These are phyloP conservation scores for Stellera chamaejasme DNA, from an alignment of 345 rosid species.

Conservation along the genomic window DNA sequence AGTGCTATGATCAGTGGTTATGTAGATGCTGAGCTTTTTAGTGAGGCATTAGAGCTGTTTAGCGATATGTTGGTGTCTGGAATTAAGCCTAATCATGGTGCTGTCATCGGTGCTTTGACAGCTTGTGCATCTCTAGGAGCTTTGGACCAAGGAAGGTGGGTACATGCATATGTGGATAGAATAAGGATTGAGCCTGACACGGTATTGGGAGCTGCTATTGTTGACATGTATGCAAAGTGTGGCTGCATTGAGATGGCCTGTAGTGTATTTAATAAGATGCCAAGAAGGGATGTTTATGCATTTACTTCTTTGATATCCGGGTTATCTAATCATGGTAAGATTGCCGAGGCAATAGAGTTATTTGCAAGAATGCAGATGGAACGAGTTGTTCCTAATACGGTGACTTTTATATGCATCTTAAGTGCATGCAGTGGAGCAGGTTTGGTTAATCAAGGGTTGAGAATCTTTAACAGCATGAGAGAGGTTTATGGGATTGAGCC, in stretches of 20 bases:
- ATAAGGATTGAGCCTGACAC: slow-evolving; percentile 22
- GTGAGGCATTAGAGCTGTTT: slow-evolving; percentile 37
- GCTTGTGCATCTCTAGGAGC: slow-evolving; percentile 42
- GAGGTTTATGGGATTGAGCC: slow-evolving; percentile 25
- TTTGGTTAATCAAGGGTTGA: slow-evolving; percentile 31
- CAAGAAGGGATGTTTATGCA: slow-evolving; percentile 32
- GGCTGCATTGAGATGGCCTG: slow-evolving; percentile 34
- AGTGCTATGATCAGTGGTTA: slow-evolving; percentile 42
- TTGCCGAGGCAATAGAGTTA: slow-evolving; percentile 29
- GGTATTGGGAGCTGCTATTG: slow-evolving; percentile 32
- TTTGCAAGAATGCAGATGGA: slow-evolving; percentile 34
- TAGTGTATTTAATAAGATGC: slow-evolving; percentile 28
- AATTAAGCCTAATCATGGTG: slow-evolving; percentile 31
- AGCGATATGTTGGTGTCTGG: slow-evolving; percentile 33
- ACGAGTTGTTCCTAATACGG: slow-evolving; percentile 34
- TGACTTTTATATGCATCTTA: slow-evolving; percentile 41
- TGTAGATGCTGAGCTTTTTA: slow-evolving; percentile 26
- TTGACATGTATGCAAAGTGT: slow-evolving; percentile 57
- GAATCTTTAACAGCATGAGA: slow-evolving; percentile 33
- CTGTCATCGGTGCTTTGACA: slow-evolving; percentile 35
- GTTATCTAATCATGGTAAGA: slow-evolving; percentile 37
- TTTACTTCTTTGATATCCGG: slow-evolving; percentile 45
- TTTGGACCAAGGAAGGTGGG: slow-evolving; percentile 48
- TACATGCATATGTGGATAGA: slow-evolving; percentile 36
- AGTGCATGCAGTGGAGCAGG: slow-evolving; percentile 54